Evolutionary conservation across 139 green algal genomes (phyloP), one percentile per base, ranked within the genome.

Genomic region (Micromonas pusilla): DNA sequence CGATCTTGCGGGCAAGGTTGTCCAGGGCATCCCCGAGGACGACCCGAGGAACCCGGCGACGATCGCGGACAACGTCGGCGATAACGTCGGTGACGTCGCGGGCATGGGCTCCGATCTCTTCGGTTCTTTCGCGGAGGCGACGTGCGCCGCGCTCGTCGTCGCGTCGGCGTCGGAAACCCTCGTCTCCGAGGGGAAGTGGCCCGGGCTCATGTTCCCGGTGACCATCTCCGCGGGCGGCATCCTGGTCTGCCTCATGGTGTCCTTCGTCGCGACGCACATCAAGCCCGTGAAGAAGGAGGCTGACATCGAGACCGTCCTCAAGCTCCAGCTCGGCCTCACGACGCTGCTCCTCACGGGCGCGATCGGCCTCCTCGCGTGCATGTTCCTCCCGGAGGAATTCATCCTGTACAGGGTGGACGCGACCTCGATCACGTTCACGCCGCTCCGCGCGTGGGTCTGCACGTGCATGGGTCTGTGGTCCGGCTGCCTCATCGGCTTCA

Each of bases 1-100:
- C 38, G 88, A 92, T 71, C 79, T 92, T n/a, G 86, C 89, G 5
- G 88, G 88, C 34, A 92, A 92, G 80, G 83, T 92, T 33, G 84
- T 90, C 72, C 20, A 28, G 3, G 80, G 80, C 79, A 92, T 92
- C 65, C 86, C 86, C n/a, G 88, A 92, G 76, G 88, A 92, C 52
- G 88, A 92, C 75, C 88, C 88, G 3, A 68, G 85, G n/a, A 90
- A 89, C 80, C 85, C 87, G 16, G 87, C 87, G 19, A 84, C 80
- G 28, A 89, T 91, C 71, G 87, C 87, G 25, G 87, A 91, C 52
- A 83, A 86, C 72, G 85, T 91, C 32, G 85, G 86, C n/a, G 86
- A 90, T 79, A 91, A 91, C 82, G 87, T 91, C 54, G 87, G 87
- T 52, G 87, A 91, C 80, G 76, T 84, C 31, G 86, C 87, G 26